A percentile compares a stretch with the other conserved stretches of the same genome.
Evolutionary conservation across 2,329 filamentous ascomycete genomes (phyloP).

Genomic region (Diplocarpon rosae): DNA sequence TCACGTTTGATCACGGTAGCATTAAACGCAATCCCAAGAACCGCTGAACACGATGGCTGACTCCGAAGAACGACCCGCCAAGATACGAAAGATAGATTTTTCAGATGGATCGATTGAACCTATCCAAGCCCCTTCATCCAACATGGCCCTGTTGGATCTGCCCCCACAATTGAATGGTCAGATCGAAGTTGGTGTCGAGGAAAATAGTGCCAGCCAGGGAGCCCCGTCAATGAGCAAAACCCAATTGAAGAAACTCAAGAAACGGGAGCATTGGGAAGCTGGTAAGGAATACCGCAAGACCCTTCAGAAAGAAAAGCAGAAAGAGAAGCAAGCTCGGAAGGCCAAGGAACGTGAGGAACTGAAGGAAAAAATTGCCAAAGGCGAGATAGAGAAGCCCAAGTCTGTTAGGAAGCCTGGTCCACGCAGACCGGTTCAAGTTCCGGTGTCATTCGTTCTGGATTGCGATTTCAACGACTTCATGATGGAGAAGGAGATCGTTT

Average conservation of each 20-base stretch:
- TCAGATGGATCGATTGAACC: conserved; percentile 3
- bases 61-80: conserved; percentile 22
- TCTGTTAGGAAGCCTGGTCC: conserved; percentile 6
- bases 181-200: background rate
- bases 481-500: conserved; percentile 75
- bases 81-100: conserved; percentile 21
- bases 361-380: conserved; percentile 30
- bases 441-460: conserved; percentile 75
- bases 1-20: background rate
- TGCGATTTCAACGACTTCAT: conserved; percentile 89
- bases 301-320: conserved; percentile 41
- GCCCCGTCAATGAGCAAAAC: conserved; percentile 61
- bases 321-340: conserved; percentile 39
- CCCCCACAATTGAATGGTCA: background rate
- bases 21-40: background rate
- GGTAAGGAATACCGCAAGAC: conserved; percentile 47
- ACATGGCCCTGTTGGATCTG: background rate
- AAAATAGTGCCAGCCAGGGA: conserved; percentile 1
- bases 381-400: conserved; percentile 13
- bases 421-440: conserved; percentile 42
- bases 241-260: conserved; percentile 68
- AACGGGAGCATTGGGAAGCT: conserved; percentile 65
- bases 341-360: conserved; percentile 35
- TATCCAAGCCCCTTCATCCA: conserved; percentile 1
- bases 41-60: conserved; percentile 19